phyloP scores from a whole-genome alignment of 345 rosid species.

The Salix suchowensis region DNA sequence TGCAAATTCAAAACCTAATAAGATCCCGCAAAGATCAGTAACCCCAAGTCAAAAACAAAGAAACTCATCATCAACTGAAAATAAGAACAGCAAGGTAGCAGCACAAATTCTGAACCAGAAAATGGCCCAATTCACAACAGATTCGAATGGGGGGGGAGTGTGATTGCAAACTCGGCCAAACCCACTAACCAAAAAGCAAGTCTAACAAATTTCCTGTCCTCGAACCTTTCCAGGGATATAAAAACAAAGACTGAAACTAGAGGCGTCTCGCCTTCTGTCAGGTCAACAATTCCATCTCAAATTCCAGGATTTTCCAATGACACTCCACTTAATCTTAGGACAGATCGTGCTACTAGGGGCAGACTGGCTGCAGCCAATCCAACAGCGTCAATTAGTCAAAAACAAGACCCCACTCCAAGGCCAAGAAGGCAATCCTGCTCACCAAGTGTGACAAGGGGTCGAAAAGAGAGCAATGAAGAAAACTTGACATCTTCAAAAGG shows the following conservation, averaged over 20 bases:
- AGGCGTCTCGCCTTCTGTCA: conserved; percentile 33
- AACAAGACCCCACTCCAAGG: conserved; percentile 8
- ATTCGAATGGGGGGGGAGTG: neutral
- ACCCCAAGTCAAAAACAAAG: conserved; percentile 24
- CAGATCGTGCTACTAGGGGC: conserved; percentile 31
- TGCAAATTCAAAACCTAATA: conserved; percentile 22
- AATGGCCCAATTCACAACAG: neutral
- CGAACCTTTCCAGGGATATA: conserved; percentile 16
- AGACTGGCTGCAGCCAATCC: conserved; percentile 20
- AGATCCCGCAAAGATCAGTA: conserved; percentile 22
- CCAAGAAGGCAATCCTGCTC: conserved; percentile 48
- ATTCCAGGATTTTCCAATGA: conserved; percentile 30
- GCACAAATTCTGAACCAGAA: conserved; percentile 12
- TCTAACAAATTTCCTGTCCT: conserved; percentile 12
- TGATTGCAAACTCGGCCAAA: neutral
- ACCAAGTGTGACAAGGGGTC: conserved; percentile 36
- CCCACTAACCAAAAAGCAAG: conserved; percentile 1
- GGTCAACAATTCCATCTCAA: conserved; percentile 27
- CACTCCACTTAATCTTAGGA: conserved; percentile 38
- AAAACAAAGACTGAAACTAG: conserved; percentile 27
- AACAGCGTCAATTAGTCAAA: neutral
- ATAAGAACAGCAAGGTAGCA: conserved; percentile 6
- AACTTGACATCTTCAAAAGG: neutral
- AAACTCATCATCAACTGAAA: conserved; percentile 6
- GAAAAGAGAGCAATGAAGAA: conserved; percentile 20